Evolutionary conservation across 2,329 filamentous ascomycete species (phyloP), one percentile per base, ranked within the genome.

Genomic region (Botrytis aclada): DNA sequence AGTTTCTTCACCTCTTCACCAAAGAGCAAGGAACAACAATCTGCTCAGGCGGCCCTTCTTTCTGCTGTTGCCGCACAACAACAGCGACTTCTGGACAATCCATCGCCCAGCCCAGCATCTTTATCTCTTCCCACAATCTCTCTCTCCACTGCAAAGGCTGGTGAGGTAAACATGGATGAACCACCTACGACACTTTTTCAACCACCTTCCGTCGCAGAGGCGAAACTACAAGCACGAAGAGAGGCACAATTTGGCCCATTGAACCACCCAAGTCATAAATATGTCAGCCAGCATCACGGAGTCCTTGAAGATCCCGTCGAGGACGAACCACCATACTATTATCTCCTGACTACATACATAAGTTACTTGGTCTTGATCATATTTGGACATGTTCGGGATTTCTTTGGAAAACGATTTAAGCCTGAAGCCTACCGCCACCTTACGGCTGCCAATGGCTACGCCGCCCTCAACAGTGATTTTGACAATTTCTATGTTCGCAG

Each of bases 401-500:
- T 98, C 84, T 98, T 99, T 81, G 95, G 96, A 82, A 98, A 98
- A 86, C 90, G 93, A 75, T 98, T 99, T 84, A 92, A 92, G 81
- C 89, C 94, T 82, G 92, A 94, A 80, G 82, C 87, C 73, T 98
- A 98, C 83, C 90, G 89, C 80, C 92, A 96, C 79, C 86, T 98
- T 79, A 92, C 92, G 81, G 88, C 92, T 54, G 88, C 89, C 77
- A 93, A 97, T 81, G 96, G 96, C 75, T 98, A 97, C 81, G 96
- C 95, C 18, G 94, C 96, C 3, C 87, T 99, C 76, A 98, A 98
- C 83, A 97, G 94, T 79, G 96, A 99, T 83, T 99, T 99, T 81
- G 96, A 99, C 85, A 98, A 95, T 83, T 99, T 99, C 83, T 99
- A 99, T 83, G 93, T 95, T 73, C 90, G 96, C 73, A 88, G 96